These are phyloP conservation scores for Aphanomyces euteiches DNA, from an alignment of 352 stramenopile genomes.

Conservation along the genomic window DNA sequence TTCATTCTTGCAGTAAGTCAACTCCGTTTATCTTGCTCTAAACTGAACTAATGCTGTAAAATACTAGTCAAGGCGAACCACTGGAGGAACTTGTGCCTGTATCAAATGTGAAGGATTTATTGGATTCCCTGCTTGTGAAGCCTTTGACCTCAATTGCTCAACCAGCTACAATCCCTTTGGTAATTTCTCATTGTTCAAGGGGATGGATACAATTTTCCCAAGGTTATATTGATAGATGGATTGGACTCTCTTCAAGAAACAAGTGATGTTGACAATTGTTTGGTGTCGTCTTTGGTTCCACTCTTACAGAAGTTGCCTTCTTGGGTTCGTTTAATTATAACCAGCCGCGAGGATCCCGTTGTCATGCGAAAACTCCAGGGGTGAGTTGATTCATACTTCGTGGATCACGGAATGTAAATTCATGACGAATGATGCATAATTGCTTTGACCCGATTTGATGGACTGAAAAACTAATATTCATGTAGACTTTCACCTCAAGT, in stretches of 20 bases:
- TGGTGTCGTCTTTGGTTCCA: slow-evolving; percentile 55
- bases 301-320: slow-evolving; percentile 50
- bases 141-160: slow-evolving; percentile 64
- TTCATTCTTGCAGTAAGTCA: slow-evolving; percentile 49
- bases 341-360: slow-evolving; percentile 58
- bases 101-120: slow-evolving; percentile 53
- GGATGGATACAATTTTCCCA: neutral
- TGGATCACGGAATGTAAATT: neutral
- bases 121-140: slow-evolving; percentile 51
- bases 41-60: neutral
- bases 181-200: neutral
- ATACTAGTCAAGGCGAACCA: slow-evolving; percentile 41
- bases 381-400: slow-evolving; percentile 35
- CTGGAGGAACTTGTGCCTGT: slow-evolving; percentile 71
- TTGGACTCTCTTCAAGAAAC: slow-evolving; percentile 40
- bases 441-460: neutral
- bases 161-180: slow-evolving; percentile 29
- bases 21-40: neutral
- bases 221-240: slow-evolving; percentile 64
- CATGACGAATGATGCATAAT: neutral
- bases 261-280: slow-evolving; percentile 41
- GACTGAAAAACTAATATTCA: neutral
- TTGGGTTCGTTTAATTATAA: slow-evolving; percentile 62
- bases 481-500: slow-evolving; percentile 23
- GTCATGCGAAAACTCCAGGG: slow-evolving; percentile 58